phyloP scores from a whole-genome alignment of 1,284 basidiomycete genomes.

The Cutaneotrichosporon spelunceum region DNA sequence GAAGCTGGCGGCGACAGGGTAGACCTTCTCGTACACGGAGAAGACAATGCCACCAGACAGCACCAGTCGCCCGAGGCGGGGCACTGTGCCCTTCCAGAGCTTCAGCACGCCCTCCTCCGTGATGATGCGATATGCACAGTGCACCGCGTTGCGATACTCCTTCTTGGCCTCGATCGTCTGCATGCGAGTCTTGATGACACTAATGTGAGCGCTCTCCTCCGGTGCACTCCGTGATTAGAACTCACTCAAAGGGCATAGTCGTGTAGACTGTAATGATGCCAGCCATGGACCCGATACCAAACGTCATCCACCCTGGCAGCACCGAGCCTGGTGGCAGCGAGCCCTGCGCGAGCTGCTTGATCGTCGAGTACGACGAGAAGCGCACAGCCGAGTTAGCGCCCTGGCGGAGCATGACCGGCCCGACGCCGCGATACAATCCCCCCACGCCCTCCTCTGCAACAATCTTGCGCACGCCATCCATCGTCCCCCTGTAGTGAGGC shows the following conservation, averaged over 20 bases:
- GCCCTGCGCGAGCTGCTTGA: constrained; percentile 89
- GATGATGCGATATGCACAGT: constrained; percentile 87
- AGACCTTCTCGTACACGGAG: constrained; percentile 72
- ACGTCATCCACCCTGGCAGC: constrained; percentile 83
- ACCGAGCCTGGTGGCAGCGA: constrained; percentile 76
- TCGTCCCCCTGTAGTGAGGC: constrained; percentile 81
- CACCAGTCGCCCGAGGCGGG: constrained; percentile 75
- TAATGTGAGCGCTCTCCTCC: constrained; percentile 44
- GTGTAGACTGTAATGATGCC: constrained; percentile 86
- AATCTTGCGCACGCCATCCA: constrained; percentile 80
- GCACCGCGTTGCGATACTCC: constrained; percentile 87
- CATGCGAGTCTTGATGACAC: constrained; percentile 97
- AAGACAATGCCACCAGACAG: constrained; percentile 93
- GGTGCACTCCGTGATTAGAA: too few species aligned
- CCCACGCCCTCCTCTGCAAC: constrained; percentile 73
- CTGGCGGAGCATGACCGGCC: constrained; percentile 96
- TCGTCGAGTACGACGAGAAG: constrained; percentile 91
- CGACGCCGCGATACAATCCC: constrained; percentile 85
- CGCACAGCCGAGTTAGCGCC: constrained; percentile 94
- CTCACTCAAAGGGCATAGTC: constrained; percentile 90
- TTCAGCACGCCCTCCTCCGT: constrained; percentile 80
- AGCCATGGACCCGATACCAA: constrained; percentile 88
- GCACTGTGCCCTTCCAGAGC: constrained; percentile 96
- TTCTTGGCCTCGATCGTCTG: constrained; percentile 79
- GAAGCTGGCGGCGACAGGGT: constrained; percentile 37